These are phyloP conservation scores for Marsdenia floribunda DNA, from an alignment of 257 asterid genomes.

Conservation along the genomic window DNA sequence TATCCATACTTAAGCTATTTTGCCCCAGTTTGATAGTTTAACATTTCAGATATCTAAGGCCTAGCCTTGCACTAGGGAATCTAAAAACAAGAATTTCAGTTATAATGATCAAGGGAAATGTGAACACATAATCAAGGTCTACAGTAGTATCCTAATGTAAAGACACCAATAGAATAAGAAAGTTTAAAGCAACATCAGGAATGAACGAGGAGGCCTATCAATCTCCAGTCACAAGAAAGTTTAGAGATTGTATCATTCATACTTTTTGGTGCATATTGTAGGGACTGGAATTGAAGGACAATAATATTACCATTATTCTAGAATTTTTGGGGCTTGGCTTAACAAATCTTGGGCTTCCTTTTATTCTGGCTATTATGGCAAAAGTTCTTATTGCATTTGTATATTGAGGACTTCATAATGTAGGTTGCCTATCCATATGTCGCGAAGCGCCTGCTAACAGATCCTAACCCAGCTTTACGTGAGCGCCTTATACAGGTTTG, in stretches of 20 bases:
- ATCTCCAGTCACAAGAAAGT: background rate
- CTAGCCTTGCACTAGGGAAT: background rate
- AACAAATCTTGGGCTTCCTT: background rate
- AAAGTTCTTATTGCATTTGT: background rate
- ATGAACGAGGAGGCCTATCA: background rate
- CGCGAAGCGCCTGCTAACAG: conserved; percentile 96
- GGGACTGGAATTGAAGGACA: background rate
- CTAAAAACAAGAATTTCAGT: background rate
- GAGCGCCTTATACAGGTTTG: conserved; percentile 94
- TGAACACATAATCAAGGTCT: background rate
- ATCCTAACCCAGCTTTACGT: conserved; percentile 97
- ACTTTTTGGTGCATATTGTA: background rate
- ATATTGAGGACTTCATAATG: background rate
- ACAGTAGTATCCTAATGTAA: background rate
- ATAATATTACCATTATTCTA: background rate
- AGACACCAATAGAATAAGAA: background rate
- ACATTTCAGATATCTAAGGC: background rate
- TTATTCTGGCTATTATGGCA: background rate
- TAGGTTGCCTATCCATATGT: conserved; percentile 99
- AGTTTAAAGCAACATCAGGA: background rate
- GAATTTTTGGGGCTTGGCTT: background rate
- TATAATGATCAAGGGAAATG: background rate
- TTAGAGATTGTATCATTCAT: background rate
- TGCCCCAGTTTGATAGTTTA: background rate
- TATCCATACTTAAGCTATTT: background rate